Evolutionary conservation across 169 alveolate species (phyloP), one percentile per base, ranked within the genome.

Genomic region (Babesia bovis): DNA sequence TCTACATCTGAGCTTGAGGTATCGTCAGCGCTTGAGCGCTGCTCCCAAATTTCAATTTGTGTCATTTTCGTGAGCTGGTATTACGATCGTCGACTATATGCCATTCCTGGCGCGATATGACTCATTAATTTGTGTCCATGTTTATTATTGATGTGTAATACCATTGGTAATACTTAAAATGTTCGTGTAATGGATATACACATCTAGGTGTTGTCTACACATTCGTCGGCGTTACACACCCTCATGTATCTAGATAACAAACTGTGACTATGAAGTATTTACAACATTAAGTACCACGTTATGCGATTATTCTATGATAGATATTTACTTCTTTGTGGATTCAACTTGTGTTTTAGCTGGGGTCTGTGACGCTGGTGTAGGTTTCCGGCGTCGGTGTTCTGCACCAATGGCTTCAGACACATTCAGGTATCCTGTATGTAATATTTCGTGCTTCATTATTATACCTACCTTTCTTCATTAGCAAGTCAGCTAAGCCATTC

Each of bases 331-430:
- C 17, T 47, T 12, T 47, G 12, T 12, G 26, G 32, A 19, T 13
- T 12, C 26, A 5, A 26, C 6, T 19, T 19, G 55, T 9, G 68
- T 17, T 13, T 50, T 36, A 10, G 52, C 30, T 6, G 68, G 50
- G n/a, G 68, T 17, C 13, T 30, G 33, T 25, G 69, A 17, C 1
- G 56, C 26, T 5, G 52, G 13, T 12, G 55, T 47, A 25, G 69
- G 32, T 5, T 41, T 35, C 12, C 55, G 55, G n/a, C 55, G 58
- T 13, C 55, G 67, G 35, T 78, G 87, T 28, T 52, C 77, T 7
- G 87, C 81, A 1, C 87, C 87, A 4, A 78, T 23, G 4, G 87
- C 87, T 38, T 78, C 83, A 17, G 66, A 0, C n/a, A 78, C 40
- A 42, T 41, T 59, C 57, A 42, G 42, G 35, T 78, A 78, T 1